Percentiles rank a stretch among this genome's conserved stretches.
phyloP scores from a whole-genome alignment of 2,329 filamentous ascomycete genomes.

The Orbilia oligospora region DNA sequence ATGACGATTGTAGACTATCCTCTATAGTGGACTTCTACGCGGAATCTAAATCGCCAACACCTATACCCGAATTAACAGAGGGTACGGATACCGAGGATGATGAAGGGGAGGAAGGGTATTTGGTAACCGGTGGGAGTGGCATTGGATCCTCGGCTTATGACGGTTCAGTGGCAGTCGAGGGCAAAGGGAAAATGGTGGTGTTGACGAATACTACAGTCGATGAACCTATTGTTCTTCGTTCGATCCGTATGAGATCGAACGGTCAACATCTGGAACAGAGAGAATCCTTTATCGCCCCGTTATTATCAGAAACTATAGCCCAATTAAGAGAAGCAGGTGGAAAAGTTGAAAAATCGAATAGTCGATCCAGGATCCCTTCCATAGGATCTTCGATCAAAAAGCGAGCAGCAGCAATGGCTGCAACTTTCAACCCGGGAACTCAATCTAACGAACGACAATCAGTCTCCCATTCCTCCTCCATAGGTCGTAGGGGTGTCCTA shows the following conservation, averaged over 20 bases:
- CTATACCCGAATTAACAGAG: conserved; percentile 25
- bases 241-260: conserved; percentile 2
- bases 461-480: conserved; percentile 25
- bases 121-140: conserved; percentile 15
- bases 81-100: conserved; percentile 31
- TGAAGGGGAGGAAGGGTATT: conserved; percentile 41
- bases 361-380: conserved; percentile 42
- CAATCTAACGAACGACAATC: conserved; percentile 25
- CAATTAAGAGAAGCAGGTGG: conserved; percentile 14
- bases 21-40: conserved; percentile 55
- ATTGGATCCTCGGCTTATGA: conserved; percentile 12
- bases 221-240: conserved; percentile 15
- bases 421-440: conserved; percentile 22
- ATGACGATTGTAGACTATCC: conserved; percentile 50
- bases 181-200: conserved; percentile 24
- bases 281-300: conserved; percentile 37
- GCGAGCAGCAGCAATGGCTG: conserved; percentile 44
- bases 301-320: conserved; percentile 39
- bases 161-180: conserved; percentile 8
- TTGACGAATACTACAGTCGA: conserved; percentile 21
- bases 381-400: conserved; percentile 47
- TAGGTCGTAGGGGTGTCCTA: conserved; percentile 35
- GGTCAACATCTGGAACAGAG: conserved; percentile 7
- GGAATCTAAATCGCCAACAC: conserved; percentile 32
- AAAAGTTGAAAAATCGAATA: conserved; percentile 12